These are phyloP conservation scores for Hericium coralloides DNA, from an alignment of 768 basidiomycete species.

Conservation along the genomic window DNA sequence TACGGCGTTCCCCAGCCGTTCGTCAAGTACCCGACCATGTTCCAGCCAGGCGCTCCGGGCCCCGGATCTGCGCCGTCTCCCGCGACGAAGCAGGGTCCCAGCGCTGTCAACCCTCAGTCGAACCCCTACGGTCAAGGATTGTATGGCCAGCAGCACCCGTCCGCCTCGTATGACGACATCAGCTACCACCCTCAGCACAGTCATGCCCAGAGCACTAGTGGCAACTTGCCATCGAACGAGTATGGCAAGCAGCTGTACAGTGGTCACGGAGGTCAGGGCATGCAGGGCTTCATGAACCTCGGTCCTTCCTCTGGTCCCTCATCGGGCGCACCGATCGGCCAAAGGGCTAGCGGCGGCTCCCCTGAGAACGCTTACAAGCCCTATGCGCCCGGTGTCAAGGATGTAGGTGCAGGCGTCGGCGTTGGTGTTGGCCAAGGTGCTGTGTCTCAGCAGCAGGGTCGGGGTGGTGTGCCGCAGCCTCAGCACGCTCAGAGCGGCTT, in stretches of 20 bases:
- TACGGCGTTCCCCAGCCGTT: slow-evolving; percentile 56
- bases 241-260: slow-evolving; percentile 42
- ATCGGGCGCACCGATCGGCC: slow-evolving; percentile 37
- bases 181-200: slow-evolving; percentile 47
- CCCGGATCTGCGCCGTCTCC: slow-evolving; percentile 59
- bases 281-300: slow-evolving; percentile 61
- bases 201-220: slow-evolving; percentile 22
- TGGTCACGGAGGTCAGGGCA: slow-evolving; percentile 48
- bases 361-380: slow-evolving; percentile 74
- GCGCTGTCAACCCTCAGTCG: slow-evolving; percentile 39
- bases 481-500: slow-evolving; percentile 33
- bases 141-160: slow-evolving; percentile 56
- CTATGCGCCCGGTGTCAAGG: slow-evolving; percentile 54
- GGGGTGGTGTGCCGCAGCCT: slow-evolving; percentile 35
- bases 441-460: slow-evolving; percentile 30
- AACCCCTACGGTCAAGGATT: slow-evolving; percentile 57
- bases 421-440: slow-evolving; percentile 32
- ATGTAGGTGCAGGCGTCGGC: slow-evolving; percentile 40
- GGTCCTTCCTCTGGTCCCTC: slow-evolving; percentile 27
- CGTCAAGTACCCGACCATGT: slow-evolving; percentile 71
- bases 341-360: slow-evolving; percentile 44
- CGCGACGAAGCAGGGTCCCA: slow-evolving; percentile 55
- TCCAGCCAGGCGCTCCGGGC: slow-evolving; percentile 62
- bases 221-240: slow-evolving; percentile 30
- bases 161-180: slow-evolving; percentile 42